These are phyloP conservation scores for Neospermospora avenae DNA, from an alignment of 2,329 filamentous ascomycete species.

Conservation along the genomic window DNA sequence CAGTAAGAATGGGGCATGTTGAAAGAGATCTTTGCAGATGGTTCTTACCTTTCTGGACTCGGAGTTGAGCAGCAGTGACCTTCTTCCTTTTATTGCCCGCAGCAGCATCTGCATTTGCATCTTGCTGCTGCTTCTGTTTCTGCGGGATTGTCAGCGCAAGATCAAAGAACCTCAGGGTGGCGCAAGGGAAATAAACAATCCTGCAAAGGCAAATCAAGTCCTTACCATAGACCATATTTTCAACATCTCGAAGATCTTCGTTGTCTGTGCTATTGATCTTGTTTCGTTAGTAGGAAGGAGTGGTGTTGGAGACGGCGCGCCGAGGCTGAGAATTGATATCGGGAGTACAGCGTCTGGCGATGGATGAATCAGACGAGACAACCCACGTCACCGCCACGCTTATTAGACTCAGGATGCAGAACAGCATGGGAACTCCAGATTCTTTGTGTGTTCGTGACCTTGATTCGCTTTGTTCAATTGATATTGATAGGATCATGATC, in stretches of 20 bases:
- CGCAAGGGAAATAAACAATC: background rate
- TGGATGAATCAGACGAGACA: background rate
- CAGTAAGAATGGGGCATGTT: background rate
- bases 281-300: background rate
- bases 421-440: background rate
- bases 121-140: slow-evolving; percentile 97
- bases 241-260: slow-evolving; percentile 66
- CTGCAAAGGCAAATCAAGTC: slow-evolving; percentile 5
- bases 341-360: too few relatives aligned
- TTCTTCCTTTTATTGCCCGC: slow-evolving; percentile 91
- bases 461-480: too few relatives aligned
- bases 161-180: background rate
- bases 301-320: background rate
- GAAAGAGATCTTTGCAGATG: background rate
- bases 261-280: background rate
- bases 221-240: slow-evolving; percentile 99
- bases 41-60: slow-evolving; percentile 84
- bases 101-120: slow-evolving; percentile 73
- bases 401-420: background rate
- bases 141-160: slow-evolving; percentile 39
- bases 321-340: background rate
- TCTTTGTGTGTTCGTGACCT: too few relatives aligned
- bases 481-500: too few relatives aligned
- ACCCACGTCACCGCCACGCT: background rate
- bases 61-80: slow-evolving; percentile 91